Evolutionary conservation across 176 grass and related monocot genomes (phyloP), one percentile per base, ranked within the genome.

Genomic region (Eleusine indica): DNA sequence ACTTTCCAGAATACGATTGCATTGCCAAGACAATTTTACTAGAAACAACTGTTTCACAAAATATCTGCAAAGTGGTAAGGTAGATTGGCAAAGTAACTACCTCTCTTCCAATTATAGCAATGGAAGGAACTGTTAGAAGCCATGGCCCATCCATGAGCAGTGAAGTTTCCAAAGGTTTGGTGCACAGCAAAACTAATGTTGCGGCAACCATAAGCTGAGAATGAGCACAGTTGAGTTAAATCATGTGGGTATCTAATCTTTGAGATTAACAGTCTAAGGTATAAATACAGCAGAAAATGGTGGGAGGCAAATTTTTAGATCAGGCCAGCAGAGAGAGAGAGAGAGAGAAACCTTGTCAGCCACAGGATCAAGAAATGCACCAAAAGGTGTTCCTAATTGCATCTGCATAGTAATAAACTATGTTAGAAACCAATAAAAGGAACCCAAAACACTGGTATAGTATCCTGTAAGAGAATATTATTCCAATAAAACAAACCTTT

Each of bases 41-140:
- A 54, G 4, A 28, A 84, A 83, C 18, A 15, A 60, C 47, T 40
- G 10, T 89, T 67, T 14, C 42, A 64, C 54, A 42, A 66, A 53
- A 52, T 69, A 35, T 66, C 7, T 69, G 19, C 13, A 10, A 66
- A 80, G 40, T 38, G 14, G 32, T 4, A 16, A 65, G 53, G 51
- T 51, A 73, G 54, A 87, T 68, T 66, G 58, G 51, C 29, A 56
- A 57, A 82, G 79, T 80, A 79, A 87, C 53, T 85, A 99, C 97
- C 97, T 99, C 97, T 96, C 97, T 94, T 25, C 97, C 97, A 88
- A 99, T 99, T 57, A 99, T 99, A 61, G 89, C 97, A 91, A 99
- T 99, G 37, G 97, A 88, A 84, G 97, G 97, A 70, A 99, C 86
- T 63, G 97, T 90, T 64, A 99, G 66, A 87, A 99, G 89, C 97